Conservation (phyloP, 306 rosid genomes). For the Begonia loranthoides region DNA sequence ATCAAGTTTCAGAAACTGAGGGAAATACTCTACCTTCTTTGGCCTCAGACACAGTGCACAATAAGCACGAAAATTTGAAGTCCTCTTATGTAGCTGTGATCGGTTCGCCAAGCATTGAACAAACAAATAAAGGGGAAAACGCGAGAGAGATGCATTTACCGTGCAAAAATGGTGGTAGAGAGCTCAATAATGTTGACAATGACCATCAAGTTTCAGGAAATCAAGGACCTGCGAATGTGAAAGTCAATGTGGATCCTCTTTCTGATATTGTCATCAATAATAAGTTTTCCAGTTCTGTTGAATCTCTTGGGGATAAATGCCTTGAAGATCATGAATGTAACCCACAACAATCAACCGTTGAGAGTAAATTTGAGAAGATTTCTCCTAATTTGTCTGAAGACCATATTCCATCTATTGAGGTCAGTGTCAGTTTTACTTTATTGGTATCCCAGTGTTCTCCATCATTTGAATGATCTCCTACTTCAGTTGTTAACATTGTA, state of each 20-base stretch:
- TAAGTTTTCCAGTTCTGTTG: slow-evolving; percentile 15
- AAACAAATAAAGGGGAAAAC: slow-evolving; percentile 18
- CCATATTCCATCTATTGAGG: slow-evolving; percentile 36
- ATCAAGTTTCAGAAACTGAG: no score
- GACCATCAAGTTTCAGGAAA: slow-evolving; percentile 15
- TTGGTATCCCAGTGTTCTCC: no score
- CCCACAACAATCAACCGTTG: slow-evolving; percentile 14
- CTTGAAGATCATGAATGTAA: slow-evolving; percentile 22
- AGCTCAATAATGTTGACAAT: slow-evolving; percentile 16
- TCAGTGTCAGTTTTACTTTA: slow-evolving; percentile 15
- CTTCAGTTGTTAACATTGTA: no score
- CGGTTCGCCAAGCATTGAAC: background rate
- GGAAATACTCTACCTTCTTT: no score
- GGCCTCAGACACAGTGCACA: no score
- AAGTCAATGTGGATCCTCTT: slow-evolving; percentile 21
- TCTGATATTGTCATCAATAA: slow-evolving; percentile 14
- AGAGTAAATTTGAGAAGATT: slow-evolving; percentile 16
- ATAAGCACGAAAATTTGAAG: no score
- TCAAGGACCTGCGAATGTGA: slow-evolving; percentile 18
- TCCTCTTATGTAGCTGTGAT: no score
- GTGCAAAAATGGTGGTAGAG: slow-evolving; percentile 2
- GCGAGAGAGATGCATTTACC: slow-evolving; percentile 32
- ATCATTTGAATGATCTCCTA: no score
- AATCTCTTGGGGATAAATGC: slow-evolving; percentile 23
- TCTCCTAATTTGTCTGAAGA: slow-evolving; percentile 19